These are phyloP conservation scores for Starmerella apicola DNA, from an alignment of 805 yeast genomes.

Conservation along the genomic window DNA sequence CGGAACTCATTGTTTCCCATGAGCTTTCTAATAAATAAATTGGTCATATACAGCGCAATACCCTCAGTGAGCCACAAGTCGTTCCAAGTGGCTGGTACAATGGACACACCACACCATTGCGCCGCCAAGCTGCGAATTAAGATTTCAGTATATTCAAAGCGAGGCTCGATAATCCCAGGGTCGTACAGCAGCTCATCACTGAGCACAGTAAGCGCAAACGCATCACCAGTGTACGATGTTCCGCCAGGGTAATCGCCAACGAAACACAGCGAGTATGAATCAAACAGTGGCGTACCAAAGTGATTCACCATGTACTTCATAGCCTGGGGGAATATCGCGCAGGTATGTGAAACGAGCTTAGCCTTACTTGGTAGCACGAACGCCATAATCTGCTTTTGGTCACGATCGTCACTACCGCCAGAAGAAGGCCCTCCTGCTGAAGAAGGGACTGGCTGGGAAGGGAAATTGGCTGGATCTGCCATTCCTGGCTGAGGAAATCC, in stretches of 20 bases:
- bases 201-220: slow-evolving; percentile 60
- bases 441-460: neutral
- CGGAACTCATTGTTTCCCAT: slow-evolving; percentile 80
- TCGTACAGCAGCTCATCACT: slow-evolving; percentile 57
- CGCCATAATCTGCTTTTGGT: slow-evolving; percentile 12
- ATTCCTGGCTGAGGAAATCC: neutral
- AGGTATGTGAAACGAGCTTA: slow-evolving; percentile 44
- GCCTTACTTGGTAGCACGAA: slow-evolving; percentile 28
- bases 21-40: slow-evolving; percentile 51
- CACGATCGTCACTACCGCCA: neutral
- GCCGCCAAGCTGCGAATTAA: slow-evolving; percentile 61
- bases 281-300: slow-evolving; percentile 86
- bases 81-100: slow-evolving; percentile 63
- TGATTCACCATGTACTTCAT: slow-evolving; percentile 75
- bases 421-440: neutral
- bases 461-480: neutral
- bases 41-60: slow-evolving; percentile 69
- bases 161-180: slow-evolving; percentile 63
- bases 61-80: slow-evolving; percentile 89
- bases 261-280: slow-evolving; percentile 66
- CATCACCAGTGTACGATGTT: slow-evolving; percentile 46
- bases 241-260: slow-evolving; percentile 28
- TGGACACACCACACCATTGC: slow-evolving; percentile 91
- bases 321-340: slow-evolving; percentile 63
- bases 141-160: slow-evolving; percentile 53